phyloP scores from a whole-genome alignment of 1,284 basidiomycete genomes.

The Sparassis latifolia region DNA sequence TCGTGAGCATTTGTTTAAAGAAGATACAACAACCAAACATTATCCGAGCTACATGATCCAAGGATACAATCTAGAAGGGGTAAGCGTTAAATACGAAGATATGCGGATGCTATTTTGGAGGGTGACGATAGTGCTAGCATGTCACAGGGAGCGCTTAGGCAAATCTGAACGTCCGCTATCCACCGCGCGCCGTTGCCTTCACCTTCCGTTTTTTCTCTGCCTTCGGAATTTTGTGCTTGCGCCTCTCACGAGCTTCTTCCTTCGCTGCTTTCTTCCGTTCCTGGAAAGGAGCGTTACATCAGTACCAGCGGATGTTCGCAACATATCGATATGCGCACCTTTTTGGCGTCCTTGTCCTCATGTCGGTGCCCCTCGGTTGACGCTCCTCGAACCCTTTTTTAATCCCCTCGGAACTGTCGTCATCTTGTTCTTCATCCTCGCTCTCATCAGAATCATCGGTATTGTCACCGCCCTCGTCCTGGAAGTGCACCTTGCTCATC shows the following conservation, averaged over 20 bases:
- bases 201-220: slow-evolving; percentile 84
- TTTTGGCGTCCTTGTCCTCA: slow-evolving; percentile 90
- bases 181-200: slow-evolving; percentile 43
- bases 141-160: no score
- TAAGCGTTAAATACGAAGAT: no score
- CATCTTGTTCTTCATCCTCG: slow-evolving; percentile 25
- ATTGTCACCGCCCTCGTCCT: slow-evolving; percentile 7
- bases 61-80: no score
- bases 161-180: slow-evolving; percentile 1
- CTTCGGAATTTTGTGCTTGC: slow-evolving; percentile 92
- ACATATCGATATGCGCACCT: slow-evolving; percentile 43
- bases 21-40: no score
- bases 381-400: slow-evolving; percentile 37
- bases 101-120: no score
- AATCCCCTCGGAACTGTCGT: slow-evolving; percentile 27
- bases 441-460: slow-evolving; percentile 16
- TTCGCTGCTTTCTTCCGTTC: slow-evolving; percentile 88
- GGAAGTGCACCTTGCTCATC: slow-evolving; percentile 16
- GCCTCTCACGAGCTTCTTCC: slow-evolving; percentile 79
- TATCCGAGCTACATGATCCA: no score
- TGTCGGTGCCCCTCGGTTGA: slow-evolving; percentile 75
- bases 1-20: no score
- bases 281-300: slow-evolving; percentile 31
- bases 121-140: no score
- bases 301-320: slow-evolving; percentile 7